A percentile compares a stretch with the other conserved stretches of the same genome.
Evolutionary conservation across 768 basidiomycete species (phyloP).

Genomic region (Sarcodon aspratus): DNA sequence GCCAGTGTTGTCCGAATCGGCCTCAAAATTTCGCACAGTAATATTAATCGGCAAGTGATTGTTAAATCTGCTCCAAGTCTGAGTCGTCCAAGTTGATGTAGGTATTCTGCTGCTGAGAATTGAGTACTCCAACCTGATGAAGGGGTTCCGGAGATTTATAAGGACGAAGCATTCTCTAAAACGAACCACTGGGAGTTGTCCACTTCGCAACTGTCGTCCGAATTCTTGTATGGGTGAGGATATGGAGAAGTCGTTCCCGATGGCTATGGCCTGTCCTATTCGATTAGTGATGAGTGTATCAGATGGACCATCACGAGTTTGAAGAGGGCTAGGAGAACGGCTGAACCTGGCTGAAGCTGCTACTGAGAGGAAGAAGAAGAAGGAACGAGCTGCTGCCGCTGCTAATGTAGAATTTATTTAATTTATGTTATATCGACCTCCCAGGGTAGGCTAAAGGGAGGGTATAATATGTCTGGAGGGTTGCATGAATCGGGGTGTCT

Average conservation of each 20-base stretch:
- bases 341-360: slow-evolving; percentile 64
- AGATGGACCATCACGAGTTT: slow-evolving; percentile 86
- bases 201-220: slow-evolving; percentile 77
- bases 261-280: slow-evolving; percentile 86
- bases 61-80: too few relatives aligned
- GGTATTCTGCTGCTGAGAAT: too few relatives aligned
- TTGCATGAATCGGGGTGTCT: too few relatives aligned
- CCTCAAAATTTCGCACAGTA: too few relatives aligned
- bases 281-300: slow-evolving; percentile 75
- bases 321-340: slow-evolving; percentile 42
- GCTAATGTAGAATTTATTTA: slow-evolving; percentile 11
- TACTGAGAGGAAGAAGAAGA: slow-evolving; percentile 62
- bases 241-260: slow-evolving; percentile 94
- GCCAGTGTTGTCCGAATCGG: too few relatives aligned
- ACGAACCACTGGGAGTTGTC: slow-evolving; percentile 89
- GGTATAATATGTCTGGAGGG: too few relatives aligned
- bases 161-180: slow-evolving; percentile 53
- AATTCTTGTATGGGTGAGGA: slow-evolving; percentile 89
- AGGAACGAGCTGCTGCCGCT: slow-evolving; percentile 55
- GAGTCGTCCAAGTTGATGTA: too few relatives aligned
- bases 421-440: neutral
- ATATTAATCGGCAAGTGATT: too few relatives aligned
- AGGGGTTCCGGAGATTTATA: slow-evolving; percentile 59
- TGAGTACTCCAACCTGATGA: slow-evolving; percentile 73
- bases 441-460: too few relatives aligned